Evolutionary conservation across 306 rosid species (phyloP).

Genomic region (Erythrophleum fordii): DNA sequence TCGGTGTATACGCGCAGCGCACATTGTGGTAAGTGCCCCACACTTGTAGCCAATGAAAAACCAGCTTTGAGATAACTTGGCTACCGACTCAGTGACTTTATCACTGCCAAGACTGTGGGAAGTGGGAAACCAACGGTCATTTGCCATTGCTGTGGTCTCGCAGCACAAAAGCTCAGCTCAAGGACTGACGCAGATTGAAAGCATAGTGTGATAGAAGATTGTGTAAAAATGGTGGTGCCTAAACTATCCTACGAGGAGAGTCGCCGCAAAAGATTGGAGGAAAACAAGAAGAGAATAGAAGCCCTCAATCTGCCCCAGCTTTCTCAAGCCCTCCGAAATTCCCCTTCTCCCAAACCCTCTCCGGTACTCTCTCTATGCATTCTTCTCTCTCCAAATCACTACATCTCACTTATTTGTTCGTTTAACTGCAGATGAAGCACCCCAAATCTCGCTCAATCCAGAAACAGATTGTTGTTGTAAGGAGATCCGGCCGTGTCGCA

Average conservation of each 20-base stretch:
- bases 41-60: not conserved
- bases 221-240: conserved; percentile 41
- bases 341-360: conserved; percentile 61
- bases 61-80: not conserved
- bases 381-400: not conserved
- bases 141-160: not conserved
- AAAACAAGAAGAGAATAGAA: conserved; percentile 74
- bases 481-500: conserved; percentile 80
- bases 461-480: conserved; percentile 58
- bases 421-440: conserved; percentile 49
- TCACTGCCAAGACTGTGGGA: not conserved
- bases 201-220: not conserved
- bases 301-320: conserved; percentile 72
- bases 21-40: no score
- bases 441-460: conserved; percentile 46
- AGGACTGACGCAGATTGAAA: not conserved
- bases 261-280: conserved; percentile 72
- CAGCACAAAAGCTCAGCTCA: not conserved
- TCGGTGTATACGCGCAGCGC: no score
- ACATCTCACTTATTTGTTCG: not conserved
- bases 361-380: conserved; percentile 33
- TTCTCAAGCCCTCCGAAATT: conserved; percentile 56
- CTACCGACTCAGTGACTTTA: not conserved
- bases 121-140: conserved; percentile 57
- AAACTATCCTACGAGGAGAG: conserved; percentile 65